These are phyloP conservation scores for Hibiscus tridactylites DNA, from an alignment of 345 rosid species.

Conservation along the genomic window DNA sequence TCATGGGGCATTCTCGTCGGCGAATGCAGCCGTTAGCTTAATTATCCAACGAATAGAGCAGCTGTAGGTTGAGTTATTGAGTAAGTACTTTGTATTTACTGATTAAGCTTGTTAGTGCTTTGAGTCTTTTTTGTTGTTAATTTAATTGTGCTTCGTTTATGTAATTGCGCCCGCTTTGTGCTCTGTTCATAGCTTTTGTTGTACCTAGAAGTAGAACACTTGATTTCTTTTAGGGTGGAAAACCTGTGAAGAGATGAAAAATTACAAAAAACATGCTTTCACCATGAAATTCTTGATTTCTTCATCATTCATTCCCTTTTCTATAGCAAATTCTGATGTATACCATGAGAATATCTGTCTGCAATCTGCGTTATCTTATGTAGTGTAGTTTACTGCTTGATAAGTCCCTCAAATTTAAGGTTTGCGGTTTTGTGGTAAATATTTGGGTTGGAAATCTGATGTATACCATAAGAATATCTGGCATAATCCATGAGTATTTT, in stretches of 20 bases:
- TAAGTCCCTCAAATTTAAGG: too few species aligned
- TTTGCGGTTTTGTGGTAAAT: neutral
- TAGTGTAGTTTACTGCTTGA: too few species aligned
- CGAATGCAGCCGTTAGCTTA: conserved; percentile 67
- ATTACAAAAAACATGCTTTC: too few species aligned
- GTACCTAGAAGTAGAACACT: too few species aligned
- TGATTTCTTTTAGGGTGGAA: too few species aligned
- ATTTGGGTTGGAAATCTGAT: neutral
- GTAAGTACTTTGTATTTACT: neutral
- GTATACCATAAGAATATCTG: neutral
- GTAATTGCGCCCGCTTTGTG: neutral
- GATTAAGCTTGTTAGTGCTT: neutral
- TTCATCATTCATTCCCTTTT: too few species aligned
- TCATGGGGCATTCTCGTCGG: conserved; percentile 88
- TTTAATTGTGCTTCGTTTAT: neutral
- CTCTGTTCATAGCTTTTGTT: too few species aligned
- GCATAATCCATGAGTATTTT: neutral
- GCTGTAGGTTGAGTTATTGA: conserved; percentile 4
- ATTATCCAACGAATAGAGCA: conserved; percentile 51
- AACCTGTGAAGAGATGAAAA: too few species aligned
- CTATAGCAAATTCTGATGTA: too few species aligned
- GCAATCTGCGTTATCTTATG: too few species aligned
- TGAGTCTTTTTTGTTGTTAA: neutral
- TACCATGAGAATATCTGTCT: too few species aligned
- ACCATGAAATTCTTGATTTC: too few species aligned